Percentiles rank a stretch among this genome's conserved stretches.
Conservation (phyloP, 2,329 filamentous ascomycete genomes). For the Didymella pomorum region DNA sequence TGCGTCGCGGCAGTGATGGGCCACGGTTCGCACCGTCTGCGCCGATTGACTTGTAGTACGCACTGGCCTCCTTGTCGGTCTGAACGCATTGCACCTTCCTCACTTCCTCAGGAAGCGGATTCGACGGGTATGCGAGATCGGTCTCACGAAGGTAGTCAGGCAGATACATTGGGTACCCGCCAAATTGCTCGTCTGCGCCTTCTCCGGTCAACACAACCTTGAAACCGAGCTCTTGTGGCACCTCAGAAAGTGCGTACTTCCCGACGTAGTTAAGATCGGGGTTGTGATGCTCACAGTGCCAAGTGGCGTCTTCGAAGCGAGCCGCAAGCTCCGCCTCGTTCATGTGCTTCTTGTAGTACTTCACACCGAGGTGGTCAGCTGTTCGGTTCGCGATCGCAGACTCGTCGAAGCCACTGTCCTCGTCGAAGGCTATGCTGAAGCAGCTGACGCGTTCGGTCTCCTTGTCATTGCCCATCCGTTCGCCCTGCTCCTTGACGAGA, state of each 20-base stretch:
- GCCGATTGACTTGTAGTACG: conserved; percentile 31
- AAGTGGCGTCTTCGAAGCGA: conserved; percentile 56
- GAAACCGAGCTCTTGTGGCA: conserved; percentile 56
- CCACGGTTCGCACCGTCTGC: conserved; percentile 34
- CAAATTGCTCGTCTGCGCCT: conserved; percentile 63
- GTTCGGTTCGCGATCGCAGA: conserved; percentile 57
- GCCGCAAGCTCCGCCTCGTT: conserved; percentile 54
- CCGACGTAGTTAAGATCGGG: conserved; percentile 62
- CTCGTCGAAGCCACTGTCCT: conserved; percentile 61
- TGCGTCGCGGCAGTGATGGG: conserved; percentile 42
- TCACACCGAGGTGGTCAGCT: conserved; percentile 57
- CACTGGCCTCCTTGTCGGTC: conserved; percentile 18
- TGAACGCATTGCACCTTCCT: conserved; percentile 18
- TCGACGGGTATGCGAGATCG: conserved; percentile 43
- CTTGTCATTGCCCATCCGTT: conserved; percentile 56
- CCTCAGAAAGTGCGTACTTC: conserved; percentile 59
- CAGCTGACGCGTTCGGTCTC: conserved; percentile 49
- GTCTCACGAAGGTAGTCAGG: conserved; percentile 60
- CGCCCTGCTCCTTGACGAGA: conserved; percentile 57
- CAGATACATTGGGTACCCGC: conserved; percentile 58
- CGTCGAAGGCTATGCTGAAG: conserved; percentile 62
- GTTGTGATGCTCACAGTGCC: conserved; percentile 56
- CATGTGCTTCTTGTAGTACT: conserved; percentile 54
- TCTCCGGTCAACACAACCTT: conserved; percentile 64
- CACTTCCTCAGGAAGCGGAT: conserved; percentile 12